Base-by-base conservation (phyloP, 202 grass and related monocot species). In the Hordeum pubiflorum region DNA sequence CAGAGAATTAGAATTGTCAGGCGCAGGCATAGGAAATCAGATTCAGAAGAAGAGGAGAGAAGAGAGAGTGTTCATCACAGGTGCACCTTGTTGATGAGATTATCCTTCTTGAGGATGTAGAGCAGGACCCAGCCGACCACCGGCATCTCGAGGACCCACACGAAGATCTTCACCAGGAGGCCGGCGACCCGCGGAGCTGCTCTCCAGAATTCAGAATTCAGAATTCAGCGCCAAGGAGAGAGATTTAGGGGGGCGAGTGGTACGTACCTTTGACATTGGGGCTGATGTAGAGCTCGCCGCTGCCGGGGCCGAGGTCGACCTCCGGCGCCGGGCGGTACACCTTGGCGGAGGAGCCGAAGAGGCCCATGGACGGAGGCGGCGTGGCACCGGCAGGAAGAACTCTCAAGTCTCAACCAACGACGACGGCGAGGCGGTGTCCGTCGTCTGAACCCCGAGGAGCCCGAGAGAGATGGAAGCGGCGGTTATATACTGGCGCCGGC, bases 241-340 rank as follows among this genome's bases (percentile, higher is more conserved):
- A 24, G 26, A 17, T 7, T 7, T 39, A 1, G 5, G 29, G 36
- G 17, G 10, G 5, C 40, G 17, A 68, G 36, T 4, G 20, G 23
- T 7, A 99, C 96, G 23, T 7, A 99, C 96, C 96, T 99, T 99
- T 99, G 71, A 99, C 96, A 67, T 93, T 85, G 52, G 96, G 86
- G 72, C 90, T 91, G 55, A 99, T 93, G 86, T 99, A 99, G 82
- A 87, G 84, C 58, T 99, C 92, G 39, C 85, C 89, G 82, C 96
- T 99, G 44, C 82, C 78, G 10, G 96, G 56, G 77, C 96, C 90
- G 70, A 99, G 92, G 69, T 99, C 86, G 37, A 99, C 96, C 52
- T 95, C 80, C 23, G 96, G 22, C 8, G 81, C 96, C 38, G 92
- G 90, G 66, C 76, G 93, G 90, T 99, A 99, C 23, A 90, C 89